Evolutionary conservation across 371 early-diverging fungal species (phyloP), one percentile per base, ranked within the genome.

Genomic region (Syncephalastrum monosporum): DNA sequence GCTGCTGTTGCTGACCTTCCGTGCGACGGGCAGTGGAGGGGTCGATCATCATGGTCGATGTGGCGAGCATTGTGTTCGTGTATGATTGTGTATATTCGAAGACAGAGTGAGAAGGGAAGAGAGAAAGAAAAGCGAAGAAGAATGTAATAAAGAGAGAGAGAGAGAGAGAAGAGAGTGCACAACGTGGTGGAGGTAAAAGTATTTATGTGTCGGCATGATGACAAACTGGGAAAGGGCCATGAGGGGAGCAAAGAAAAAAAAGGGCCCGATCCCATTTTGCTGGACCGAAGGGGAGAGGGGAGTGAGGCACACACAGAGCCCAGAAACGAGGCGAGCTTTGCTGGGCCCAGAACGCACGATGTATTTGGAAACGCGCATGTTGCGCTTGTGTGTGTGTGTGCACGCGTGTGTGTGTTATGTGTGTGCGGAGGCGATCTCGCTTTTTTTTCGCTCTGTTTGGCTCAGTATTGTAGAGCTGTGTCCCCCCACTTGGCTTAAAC

Each of bases 181-280:
- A 29, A 15, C 50, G 52, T 29, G 12, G 33, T 21, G 12, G n/a
- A 56, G 52, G 21, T 15, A 53, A 21, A 53, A 16, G 21, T 24
- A 33, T 19, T 33, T 52, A 49, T 46, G 50, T 33, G 50, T 60
- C 55, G 55, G 60, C 53, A 55, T 60, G 55, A 60, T 60, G 60
- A 60, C 48, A 49, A 56, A 56, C 41, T 33, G 49, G 53, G 47
- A 42, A 42, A 53, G 33, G 33, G 45, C 38, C 38, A 33, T 80
- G 75, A 50, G 68, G 42, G 24, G 42, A 63, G 15, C 54, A 63
- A 43, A 21, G 38, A 12, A 33, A 33, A 33, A 33, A 33, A 33
- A 33, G 38, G 38, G 38, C 38, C 38, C 38, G 38, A 33, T 33
- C 38, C 38, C 38, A 33, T 33, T 33, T 33, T 33, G 38, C 38